Base-by-base conservation (phyloP, 2,329 filamentous ascomycete genomes). In the Aspergillus brunneoviolaceus region DNA sequence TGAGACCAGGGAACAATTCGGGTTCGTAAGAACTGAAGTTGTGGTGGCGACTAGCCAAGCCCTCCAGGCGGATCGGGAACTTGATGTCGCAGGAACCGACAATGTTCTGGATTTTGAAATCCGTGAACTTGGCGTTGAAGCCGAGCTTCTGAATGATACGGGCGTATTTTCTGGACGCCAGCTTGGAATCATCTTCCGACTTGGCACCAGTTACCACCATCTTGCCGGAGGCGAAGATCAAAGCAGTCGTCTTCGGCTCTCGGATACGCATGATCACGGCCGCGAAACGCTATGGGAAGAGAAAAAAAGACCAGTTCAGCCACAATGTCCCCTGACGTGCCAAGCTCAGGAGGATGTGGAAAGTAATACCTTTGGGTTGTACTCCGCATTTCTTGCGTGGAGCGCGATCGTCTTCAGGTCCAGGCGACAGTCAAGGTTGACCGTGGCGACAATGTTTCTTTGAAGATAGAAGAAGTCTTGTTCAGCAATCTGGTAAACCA, bases 91-190 rank as follows among this genome's bases (percentile, higher is more conserved):
- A 98, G 62, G 92, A 96, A 66, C 95, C 95, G 67, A 99, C 95
- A 66, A 99, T 98, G 80, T 99, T 99, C 83, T 97, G 93, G 73
- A 99, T 99, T 86, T 98, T 99, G 83, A 99, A 99, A 78, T 99
- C 95, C 68, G 93, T 97, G 80, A 99, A 98, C 86, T 97, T 97
- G 72, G 95, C 94, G 70, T 97, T 96, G 85, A 99, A 99, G 64
- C 95, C 95, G 62, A 99, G 91, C 83, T 99, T 99, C 85, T 99
- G 95, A 71, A 99, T 98, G 79, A 99, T 98, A 73, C 95, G 93
- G 56, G 95, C 95, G 75, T 98, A 98, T 81, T 99, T 99, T 80
- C 94, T 89, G 61, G 90, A 95, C 9, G 95, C 95, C 72, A 99
- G 88, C 82, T 97, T 97, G 62, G 92, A 96, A 76, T 98, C 95